Conservation (phyloP, 1,139 yeast genomes). For the Suhomyces chickasaworum region DNA sequence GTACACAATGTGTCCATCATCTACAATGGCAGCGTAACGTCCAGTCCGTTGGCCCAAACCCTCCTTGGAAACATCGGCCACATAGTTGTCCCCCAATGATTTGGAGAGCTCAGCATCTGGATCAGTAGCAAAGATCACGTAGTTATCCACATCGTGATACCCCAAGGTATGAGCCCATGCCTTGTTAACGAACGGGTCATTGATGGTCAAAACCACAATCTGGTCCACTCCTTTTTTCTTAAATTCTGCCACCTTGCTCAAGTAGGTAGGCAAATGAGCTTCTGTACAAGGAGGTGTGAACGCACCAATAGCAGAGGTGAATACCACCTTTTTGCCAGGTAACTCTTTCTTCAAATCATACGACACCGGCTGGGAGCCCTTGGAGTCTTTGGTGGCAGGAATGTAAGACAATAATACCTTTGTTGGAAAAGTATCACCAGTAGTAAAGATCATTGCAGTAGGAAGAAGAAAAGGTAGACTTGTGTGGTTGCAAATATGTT, state of each 20-base stretch:
- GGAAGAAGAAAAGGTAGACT: too few species aligned
- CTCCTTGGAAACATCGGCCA: conserved; percentile 49
- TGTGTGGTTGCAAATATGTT: too few species aligned
- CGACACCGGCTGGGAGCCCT: conserved; percentile 38
- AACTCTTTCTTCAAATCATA: conserved; percentile 52
- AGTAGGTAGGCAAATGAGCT: conserved; percentile 76
- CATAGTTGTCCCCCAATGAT: conserved; percentile 59
- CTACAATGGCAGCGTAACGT: conserved; percentile 22
- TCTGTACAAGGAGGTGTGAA: conserved; percentile 90
- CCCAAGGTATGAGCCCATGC: conserved; percentile 20
- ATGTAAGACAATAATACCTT: conserved; percentile 19
- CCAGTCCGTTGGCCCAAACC: conserved; percentile 20
- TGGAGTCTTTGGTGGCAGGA: conserved; percentile 10
- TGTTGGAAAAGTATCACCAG: conserved; percentile 17
- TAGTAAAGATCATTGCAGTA: neutral
- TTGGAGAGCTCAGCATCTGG: conserved; percentile 64
- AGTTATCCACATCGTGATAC: conserved; percentile 31
- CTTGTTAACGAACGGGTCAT: conserved; percentile 58
- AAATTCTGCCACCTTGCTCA: conserved; percentile 53
- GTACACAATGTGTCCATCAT: conserved; percentile 20
- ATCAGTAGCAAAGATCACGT: conserved; percentile 71
- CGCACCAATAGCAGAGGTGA: conserved; percentile 20
- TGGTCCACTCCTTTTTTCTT: conserved; percentile 71
- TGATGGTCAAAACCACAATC: conserved; percentile 72
- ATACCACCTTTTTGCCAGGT: conserved; percentile 33